Conservation (phyloP, 352 stramenopile genomes). For the Phytophthora colocasiae region DNA sequence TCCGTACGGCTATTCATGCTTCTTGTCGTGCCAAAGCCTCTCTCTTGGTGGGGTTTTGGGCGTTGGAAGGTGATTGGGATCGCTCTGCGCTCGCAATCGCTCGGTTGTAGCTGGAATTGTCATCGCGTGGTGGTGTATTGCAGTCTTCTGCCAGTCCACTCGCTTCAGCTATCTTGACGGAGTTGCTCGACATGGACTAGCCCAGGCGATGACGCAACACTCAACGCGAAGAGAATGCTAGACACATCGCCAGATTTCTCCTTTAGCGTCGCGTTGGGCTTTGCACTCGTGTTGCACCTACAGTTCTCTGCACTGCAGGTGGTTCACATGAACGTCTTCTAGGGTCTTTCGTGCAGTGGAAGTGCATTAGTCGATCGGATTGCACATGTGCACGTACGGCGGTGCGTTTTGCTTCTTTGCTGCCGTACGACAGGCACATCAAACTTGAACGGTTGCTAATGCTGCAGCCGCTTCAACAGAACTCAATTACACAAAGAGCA, state of each 20-base stretch:
- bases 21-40: background rate
- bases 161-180: slow-evolving; percentile 24
- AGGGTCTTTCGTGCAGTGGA: slow-evolving; percentile 18
- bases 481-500: background rate
- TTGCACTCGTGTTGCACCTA: slow-evolving; percentile 7
- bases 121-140: slow-evolving; percentile 34
- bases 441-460: slow-evolving; percentile 20
- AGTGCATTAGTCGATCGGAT: slow-evolving; percentile 22
- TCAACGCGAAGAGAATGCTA: slow-evolving; percentile 31
- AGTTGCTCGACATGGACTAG: slow-evolving; percentile 23
- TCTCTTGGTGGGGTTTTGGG: slow-evolving; percentile 12
- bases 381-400: too few species aligned
- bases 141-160: slow-evolving; percentile 27
- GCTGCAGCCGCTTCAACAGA: slow-evolving; percentile 27
- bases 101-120: slow-evolving; percentile 23
- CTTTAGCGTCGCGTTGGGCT: slow-evolving; percentile 4
- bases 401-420: slow-evolving; percentile 4
- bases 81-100: background rate
- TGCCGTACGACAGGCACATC: background rate
- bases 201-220: slow-evolving; percentile 20
- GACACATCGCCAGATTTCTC: slow-evolving; percentile 16
- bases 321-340: slow-evolving; percentile 10
- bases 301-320: slow-evolving; percentile 25
- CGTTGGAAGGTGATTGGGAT: background rate
- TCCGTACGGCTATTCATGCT: background rate